These are phyloP conservation scores for Moelleriella libera DNA, from an alignment of 2,329 filamentous ascomycete species.

Conservation along the genomic window DNA sequence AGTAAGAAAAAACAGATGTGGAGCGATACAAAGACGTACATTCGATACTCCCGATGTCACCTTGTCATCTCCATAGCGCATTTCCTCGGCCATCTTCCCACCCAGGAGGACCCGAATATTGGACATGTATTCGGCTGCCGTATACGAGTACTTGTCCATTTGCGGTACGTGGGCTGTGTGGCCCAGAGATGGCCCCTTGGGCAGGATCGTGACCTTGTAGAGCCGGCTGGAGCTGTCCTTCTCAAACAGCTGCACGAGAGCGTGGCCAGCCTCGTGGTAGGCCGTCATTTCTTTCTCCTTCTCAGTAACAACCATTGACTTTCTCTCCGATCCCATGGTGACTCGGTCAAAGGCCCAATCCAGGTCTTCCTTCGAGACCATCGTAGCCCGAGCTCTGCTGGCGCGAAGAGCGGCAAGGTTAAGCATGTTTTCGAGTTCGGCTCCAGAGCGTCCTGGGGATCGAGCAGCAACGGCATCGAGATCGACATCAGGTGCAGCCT, in stretches of 20 bases:
- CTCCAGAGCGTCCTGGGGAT: conserved; percentile 85
- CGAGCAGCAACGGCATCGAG: conserved; percentile 71
- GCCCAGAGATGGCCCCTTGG: conserved; percentile 73
- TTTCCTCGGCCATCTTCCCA: conserved; percentile 80
- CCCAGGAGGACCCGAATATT: conserved; percentile 71
- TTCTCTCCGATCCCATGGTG: conserved; percentile 88
- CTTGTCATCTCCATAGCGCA: conserved; percentile 81
- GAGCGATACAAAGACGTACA: conserved; percentile 33
- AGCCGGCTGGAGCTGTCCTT: conserved; percentile 58
- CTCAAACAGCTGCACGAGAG: conserved; percentile 74
- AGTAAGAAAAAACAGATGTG: background rate
- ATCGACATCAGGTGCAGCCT: conserved; percentile 67
- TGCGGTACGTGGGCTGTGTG: conserved; percentile 79
- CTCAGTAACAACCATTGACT: conserved; percentile 76
- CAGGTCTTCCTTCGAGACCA: conserved; percentile 67
- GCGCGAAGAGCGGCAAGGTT: conserved; percentile 93
- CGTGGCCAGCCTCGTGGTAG: conserved; percentile 92
- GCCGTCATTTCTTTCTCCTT: conserved; percentile 95
- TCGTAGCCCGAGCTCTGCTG: conserved; percentile 67
- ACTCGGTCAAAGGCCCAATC: conserved; percentile 99
- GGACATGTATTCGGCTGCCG: conserved; percentile 72
- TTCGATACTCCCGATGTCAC: conserved; percentile 79
- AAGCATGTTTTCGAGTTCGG: conserved; percentile 90
- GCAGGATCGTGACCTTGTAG: conserved; percentile 96
- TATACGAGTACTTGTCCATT: conserved; percentile 82